Percentiles rank a stretch among this genome's conserved stretches.
phyloP scores from a whole-genome alignment of 2,329 filamentous ascomycete species.

The Rhexocercosporidium sp. region DNA sequence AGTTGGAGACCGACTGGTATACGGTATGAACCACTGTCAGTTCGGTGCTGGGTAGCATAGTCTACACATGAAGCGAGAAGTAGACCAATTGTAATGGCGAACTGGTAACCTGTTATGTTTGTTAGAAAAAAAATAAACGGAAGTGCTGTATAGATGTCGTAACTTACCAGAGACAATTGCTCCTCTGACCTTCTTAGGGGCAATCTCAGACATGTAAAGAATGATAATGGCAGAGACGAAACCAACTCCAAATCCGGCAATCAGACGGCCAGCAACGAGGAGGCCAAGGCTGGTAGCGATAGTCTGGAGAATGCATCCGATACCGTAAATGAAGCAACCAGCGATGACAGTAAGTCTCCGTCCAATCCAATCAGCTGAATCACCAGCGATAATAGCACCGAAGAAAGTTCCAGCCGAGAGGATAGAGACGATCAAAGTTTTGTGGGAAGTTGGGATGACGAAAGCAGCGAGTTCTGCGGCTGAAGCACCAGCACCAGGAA shows the following conservation, averaged over 20 bases:
- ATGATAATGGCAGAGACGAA: constrained; percentile 82
- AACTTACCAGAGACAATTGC: constrained; percentile 27
- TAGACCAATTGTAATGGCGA: constrained; percentile 81
- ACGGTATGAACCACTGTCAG: constrained; percentile 72
- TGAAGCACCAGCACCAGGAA: constrained; percentile 22
- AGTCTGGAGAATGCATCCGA: constrained; percentile 37
- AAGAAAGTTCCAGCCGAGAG: constrained; percentile 83
- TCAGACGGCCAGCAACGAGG: constrained; percentile 66
- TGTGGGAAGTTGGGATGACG: constrained; percentile 67
- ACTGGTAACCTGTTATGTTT: constrained; percentile 72
- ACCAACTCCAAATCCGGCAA: constrained; percentile 79
- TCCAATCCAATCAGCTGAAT: constrained; percentile 48
- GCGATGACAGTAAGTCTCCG: constrained; percentile 34
- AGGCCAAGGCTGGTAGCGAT: constrained; percentile 52
- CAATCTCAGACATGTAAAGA: constrained; percentile 73
- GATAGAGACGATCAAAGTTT: constrained; percentile 48
- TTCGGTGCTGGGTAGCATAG: constrained; percentile 69
- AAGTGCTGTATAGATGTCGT: no score
- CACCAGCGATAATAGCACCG: constrained; percentile 52
- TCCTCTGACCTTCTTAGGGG: constrained; percentile 51
- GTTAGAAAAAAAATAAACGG: constrained; percentile 13
- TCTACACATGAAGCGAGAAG: constrained; percentile 76
- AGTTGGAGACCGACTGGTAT: constrained; percentile 84
- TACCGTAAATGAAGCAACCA: constrained; percentile 33
- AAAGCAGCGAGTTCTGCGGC: constrained; percentile 22